A percentile compares a stretch with the other conserved stretches of the same genome.
These are phyloP conservation scores for Wickerhamiella shivajii DNA, from an alignment of 805 yeast genomes.

Conservation along the genomic window DNA sequence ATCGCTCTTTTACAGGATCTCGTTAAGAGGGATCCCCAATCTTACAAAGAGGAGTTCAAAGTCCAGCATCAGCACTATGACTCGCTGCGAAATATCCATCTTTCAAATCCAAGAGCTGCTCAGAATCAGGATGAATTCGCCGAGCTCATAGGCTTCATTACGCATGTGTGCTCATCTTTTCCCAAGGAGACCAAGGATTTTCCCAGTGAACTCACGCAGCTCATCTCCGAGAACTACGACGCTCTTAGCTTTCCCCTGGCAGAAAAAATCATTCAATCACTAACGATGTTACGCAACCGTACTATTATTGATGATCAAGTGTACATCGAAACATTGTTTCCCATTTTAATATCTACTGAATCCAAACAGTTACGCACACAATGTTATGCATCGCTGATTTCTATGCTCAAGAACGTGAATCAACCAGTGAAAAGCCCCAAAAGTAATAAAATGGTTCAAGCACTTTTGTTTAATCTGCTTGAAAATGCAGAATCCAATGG, in stretches of 20 bases:
- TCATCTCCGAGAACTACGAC: conserved; percentile 62
- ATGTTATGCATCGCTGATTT: conserved; percentile 63
- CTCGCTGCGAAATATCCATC: conserved; percentile 74
- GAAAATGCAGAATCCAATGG: conserved; percentile 77
- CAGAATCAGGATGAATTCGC: conserved; percentile 53
- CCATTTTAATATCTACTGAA: conserved; percentile 50
- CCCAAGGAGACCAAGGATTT: conserved; percentile 77
- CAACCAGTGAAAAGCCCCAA: conserved; percentile 83
- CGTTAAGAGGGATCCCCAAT: conserved; percentile 85
- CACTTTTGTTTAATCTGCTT: conserved; percentile 70
- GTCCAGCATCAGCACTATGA: conserved; percentile 90
- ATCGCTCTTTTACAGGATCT: conserved; percentile 82
- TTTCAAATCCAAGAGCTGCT: conserved; percentile 51
- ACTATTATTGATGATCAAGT: conserved; percentile 64
- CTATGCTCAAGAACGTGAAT: conserved; percentile 68
- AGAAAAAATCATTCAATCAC: conserved; percentile 79
- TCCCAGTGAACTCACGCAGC: conserved; percentile 62
- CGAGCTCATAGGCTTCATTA: conserved; percentile 76
- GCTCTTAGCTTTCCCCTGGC: conserved; percentile 72
- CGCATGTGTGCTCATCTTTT: conserved; percentile 82
- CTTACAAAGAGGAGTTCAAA: conserved; percentile 84
- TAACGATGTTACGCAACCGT: conserved; percentile 83
- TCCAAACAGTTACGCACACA: conserved; percentile 74
- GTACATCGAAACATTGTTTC: conserved; percentile 77
- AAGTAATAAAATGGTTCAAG: conserved; percentile 80